Base-by-base conservation (phyloP, 2,329 filamentous ascomycete species). In the Dactylellina parvicollis region DNA sequence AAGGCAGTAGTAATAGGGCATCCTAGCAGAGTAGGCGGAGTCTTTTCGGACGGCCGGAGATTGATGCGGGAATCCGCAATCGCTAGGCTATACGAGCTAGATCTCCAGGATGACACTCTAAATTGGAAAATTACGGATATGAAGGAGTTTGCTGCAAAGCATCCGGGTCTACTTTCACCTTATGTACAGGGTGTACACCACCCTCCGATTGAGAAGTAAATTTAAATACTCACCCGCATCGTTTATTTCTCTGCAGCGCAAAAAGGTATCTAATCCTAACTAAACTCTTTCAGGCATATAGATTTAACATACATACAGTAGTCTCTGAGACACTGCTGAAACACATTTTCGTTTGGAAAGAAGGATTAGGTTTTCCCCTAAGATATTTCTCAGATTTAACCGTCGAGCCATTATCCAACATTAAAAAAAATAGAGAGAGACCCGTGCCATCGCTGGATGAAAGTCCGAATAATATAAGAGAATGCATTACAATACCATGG, bases 101-200 rank as follows among this genome's bases (percentile, higher is more conserved):
- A 44, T 4, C 5, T 4, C 12, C 7, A 5, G 1, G 18, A 49
- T 14, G 14, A 40, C 3, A 38, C 7, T 1, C n/a, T 70, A 3
- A 22, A 7, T 2, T 70, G 65, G 65, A 36, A 54, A 46, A 61
- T 24, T 24, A 34, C 49, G 10, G 20, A 30, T 34, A 44, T 61
- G 65, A 12, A 26, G 4, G 46, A 55, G 1, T 9, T 70, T 4
- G 46, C 18, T 1, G 42, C n/a, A 9, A 47, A 61, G 8, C 28
- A 49, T 28, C 65, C 65, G 1, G 40, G 32, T 24, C 46, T 61
- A 0, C 4, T 70, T 12, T 70, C 65, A 16, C 65, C 47, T 16
- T 55, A 59, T 42, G 24, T 42, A n/a, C 9, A 40, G 1, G 8
- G 32, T 24, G 26, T 70, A 9, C 36, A 26, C 16, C 12, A 54